Evolutionary conservation across 2,329 filamentous ascomycete genomes (phyloP).

Genomic region (Coniochaeta sp.): DNA sequence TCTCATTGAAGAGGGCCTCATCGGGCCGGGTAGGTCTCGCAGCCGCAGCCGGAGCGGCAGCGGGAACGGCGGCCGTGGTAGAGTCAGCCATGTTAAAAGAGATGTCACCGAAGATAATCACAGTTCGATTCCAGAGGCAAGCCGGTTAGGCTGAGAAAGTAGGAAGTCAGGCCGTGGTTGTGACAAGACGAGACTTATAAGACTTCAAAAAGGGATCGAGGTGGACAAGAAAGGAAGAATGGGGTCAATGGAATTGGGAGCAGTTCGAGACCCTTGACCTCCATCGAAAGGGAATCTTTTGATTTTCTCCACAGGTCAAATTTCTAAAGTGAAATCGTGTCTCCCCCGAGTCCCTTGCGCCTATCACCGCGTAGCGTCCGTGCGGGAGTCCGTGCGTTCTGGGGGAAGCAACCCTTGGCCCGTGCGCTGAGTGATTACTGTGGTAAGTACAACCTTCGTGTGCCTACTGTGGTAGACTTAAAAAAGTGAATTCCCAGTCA

Average conservation of each 20-base stretch:
- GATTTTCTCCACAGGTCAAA: background rate
- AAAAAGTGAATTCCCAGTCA: too few species aligned
- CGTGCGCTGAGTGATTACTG: background rate
- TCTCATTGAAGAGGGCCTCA: conserved; percentile 74
- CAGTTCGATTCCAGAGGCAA: background rate
- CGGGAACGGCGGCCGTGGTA: conserved; percentile 26
- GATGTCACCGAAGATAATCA: conserved; percentile 9
- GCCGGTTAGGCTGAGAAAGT: background rate
- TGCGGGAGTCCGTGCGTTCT: background rate
- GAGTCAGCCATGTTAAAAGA: conserved; percentile 41
- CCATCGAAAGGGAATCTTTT: background rate
- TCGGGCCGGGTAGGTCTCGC: conserved; percentile 79
- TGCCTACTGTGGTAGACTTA: background rate
- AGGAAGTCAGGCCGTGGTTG: background rate
- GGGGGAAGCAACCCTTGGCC: background rate
- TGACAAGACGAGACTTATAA: background rate
- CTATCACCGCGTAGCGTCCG: background rate
- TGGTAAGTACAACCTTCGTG: too few species aligned
- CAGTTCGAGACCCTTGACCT: background rate
- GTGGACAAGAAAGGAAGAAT: background rate
- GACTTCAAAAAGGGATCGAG: background rate
- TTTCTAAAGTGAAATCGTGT: background rate
- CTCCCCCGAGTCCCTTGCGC: background rate
- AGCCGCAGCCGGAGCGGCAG: conserved; percentile 37
- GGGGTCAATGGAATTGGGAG: background rate